Evolutionary conservation across 2,329 filamentous ascomycete species (phyloP), one percentile per base, ranked within the genome.

Genomic region (Drechslerella coelobrocha): DNA sequence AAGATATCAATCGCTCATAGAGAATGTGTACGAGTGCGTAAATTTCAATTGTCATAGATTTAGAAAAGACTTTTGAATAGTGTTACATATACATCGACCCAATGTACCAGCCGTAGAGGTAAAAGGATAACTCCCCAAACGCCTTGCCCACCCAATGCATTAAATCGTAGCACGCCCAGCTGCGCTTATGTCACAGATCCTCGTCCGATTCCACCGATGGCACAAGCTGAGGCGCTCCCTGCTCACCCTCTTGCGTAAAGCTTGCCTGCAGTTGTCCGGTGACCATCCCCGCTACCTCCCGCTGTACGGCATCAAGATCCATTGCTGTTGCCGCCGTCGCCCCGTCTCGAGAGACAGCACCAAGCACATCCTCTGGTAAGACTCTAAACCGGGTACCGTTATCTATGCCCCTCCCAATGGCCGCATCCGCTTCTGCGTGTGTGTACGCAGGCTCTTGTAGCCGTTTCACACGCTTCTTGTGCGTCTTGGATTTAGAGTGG

Each of bases 401-500:
- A 77, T 92, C 88, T 29, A 86, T 87, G 60, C 84, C 82, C 61
- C 92, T 80, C 39, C 91, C 91, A 34, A 88, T 82, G 0, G 89
- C 91, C 14, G 90, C 91, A 77, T 96, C 91, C 29, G 92, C 91
- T 75, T 92, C 86, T 77, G 90, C 89, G 77, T 96, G 91, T 3
- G 88, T 88, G 79, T 96, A 94, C 8, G 91, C 90, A 76, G 91
- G 90, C 77, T 95, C 91, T 73, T 86, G 86, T 69, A 99, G 81
- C 76, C 91, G 84, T 78, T 92, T 91, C 59, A 96, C 81, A 78
- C 93, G 53, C 24, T 72, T 66, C 85, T 92, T 97, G 81, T 99
- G 94, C 73, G 90, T 91, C 81, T 97, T 99, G 75, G 91, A 91
- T 79, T 89, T 91, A 63, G 83, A 83, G 80, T 99, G 94, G 26